These are phyloP conservation scores for Scutellaria baicalensis DNA, from an alignment of 257 asterid species.

Conservation along the genomic window DNA sequence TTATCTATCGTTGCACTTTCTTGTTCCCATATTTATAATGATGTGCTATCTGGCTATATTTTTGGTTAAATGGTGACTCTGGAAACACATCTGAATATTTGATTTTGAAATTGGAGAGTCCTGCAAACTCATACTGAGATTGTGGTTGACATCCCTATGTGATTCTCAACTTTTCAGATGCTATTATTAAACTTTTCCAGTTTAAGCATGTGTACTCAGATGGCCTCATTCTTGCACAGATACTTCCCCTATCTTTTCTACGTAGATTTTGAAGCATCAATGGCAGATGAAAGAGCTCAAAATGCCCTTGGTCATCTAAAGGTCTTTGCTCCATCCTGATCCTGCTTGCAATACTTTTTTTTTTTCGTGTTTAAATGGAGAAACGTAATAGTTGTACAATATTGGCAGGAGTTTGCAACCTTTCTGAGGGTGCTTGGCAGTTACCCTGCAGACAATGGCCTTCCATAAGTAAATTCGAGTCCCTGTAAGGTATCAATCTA, in stretches of 20 bases:
- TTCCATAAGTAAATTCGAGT: slow-evolving; percentile 33
- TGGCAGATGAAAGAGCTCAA: slow-evolving; percentile 98
- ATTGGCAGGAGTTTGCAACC: slow-evolving; percentile 85
- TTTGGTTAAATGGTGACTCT: neutral
- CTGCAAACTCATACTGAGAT: neutral
- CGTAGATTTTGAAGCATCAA: slow-evolving; percentile 98
- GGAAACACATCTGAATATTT: neutral
- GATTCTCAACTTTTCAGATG: neutral
- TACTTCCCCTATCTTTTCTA: slow-evolving; percentile 94
- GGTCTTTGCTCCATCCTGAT: slow-evolving; percentile 29
- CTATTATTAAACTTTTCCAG: neutral
- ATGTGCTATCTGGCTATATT: neutral
- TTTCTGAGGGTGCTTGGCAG: slow-evolving; percentile 95
- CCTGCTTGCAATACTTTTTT: neutral
- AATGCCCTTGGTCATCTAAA: slow-evolving; percentile 90
- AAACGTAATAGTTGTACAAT: neutral
- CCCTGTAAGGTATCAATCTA: slow-evolving; percentile 22
- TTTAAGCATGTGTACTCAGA: slow-evolving; percentile 10
- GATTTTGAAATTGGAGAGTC: neutral
- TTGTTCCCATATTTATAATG: neutral
- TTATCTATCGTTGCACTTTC: neutral
- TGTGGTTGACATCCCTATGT: neutral
- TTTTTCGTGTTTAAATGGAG: neutral
- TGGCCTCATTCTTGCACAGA: slow-evolving; percentile 34
- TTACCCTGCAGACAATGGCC: slow-evolving; percentile 85